A percentile compares a stretch with the other conserved stretches of the same genome.
These are phyloP conservation scores for Chalciporus piperatus DNA, from an alignment of 768 basidiomycete genomes.

Conservation along the genomic window DNA sequence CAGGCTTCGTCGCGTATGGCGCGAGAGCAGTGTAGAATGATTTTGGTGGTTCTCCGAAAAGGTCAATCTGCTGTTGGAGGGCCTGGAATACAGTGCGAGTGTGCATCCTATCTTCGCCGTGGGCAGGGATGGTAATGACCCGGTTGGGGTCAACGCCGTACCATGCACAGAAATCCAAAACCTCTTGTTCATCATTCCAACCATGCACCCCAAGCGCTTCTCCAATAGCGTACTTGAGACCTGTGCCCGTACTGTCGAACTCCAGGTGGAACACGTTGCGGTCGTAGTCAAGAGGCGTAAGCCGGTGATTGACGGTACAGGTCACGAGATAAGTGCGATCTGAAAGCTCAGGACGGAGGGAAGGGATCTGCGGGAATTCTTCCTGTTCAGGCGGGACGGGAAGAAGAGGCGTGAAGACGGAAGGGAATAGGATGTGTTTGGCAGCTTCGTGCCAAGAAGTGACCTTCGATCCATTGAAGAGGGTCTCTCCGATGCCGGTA, in stretches of 20 bases:
- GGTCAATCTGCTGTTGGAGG: conserved; percentile 93
- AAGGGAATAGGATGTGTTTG: conserved; percentile 85
- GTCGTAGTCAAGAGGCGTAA: conserved; percentile 94
- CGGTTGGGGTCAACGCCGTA: conserved; percentile 82
- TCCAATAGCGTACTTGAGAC: conserved; percentile 92
- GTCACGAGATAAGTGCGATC: conserved; percentile 94
- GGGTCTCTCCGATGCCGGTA: conserved; percentile 51
- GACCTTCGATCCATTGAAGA: conserved; percentile 58
- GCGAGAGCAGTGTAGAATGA: conserved; percentile 91
- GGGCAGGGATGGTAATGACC: conserved; percentile 77
- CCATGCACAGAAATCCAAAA: conserved; percentile 86
- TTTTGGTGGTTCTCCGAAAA: conserved; percentile 95
- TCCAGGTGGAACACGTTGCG: conserved; percentile 99
- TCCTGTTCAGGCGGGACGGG: conserved; percentile 33
- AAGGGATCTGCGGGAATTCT: conserved; percentile 56
- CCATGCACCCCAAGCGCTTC: conserved; percentile 97
- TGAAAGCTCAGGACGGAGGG: conserved; percentile 79
- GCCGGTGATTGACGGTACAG: conserved; percentile 88
- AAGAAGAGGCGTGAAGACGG: conserved; percentile 61
- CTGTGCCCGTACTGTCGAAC: conserved; percentile 89
- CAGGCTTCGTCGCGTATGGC: conserved; percentile 61
- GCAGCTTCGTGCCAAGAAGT: conserved; percentile 84
- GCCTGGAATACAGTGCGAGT: conserved; percentile 94
- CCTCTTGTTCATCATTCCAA: conserved; percentile 92
- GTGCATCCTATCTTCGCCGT: conserved; percentile 68